Base-by-base conservation (phyloP, 2,329 filamentous ascomycete genomes). In the Colletotrichum spinosum region DNA sequence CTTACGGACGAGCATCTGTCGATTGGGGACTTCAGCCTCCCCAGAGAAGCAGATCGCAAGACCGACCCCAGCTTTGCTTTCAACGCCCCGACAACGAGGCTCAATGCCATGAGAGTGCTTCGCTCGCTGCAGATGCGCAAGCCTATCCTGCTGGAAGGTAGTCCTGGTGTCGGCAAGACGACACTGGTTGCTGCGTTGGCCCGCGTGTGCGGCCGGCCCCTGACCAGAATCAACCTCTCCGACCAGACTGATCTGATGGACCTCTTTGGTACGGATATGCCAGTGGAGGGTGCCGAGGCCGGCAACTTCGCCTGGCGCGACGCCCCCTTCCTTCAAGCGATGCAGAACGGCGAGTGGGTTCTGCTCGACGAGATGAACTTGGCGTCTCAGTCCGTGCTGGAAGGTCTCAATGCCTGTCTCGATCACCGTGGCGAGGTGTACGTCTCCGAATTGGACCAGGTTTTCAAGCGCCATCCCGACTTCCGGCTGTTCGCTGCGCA, bases 171-270 rank as follows among this genome's bases (percentile, higher is more conserved):
- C 25, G 96, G 96, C 60, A 99, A 99, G 81, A 99, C 96, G 0
- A 97, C 95, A 2, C 84, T 99, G 12, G 89, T 99, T 25, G 90
- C 91, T 50, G 94, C 96, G 1, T 83, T 99, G 50, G 92, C 97
- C 2, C 86, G 87, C 70, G 89, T 90, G 4, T 91, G 93, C 69
- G 93, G 94, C 6, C 90, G 90, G 67, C 91, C 92, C 8, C 80
- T 99, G 68, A 97, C 94, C 1, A 88, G 96, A 71, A 97, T 99
- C 78, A 99, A 99, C 74, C 83, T 99, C 65, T 98, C 96, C 0
- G 96, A 99, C 71, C 96, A 99, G 79, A 99, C 97, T 0, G 96
- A 99, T 77, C 81, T 99, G 54, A 97, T 98, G 86, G 96, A 99
- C 75, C 83, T 99, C 1, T 99, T 99, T 75, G 96, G 96, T 65